Evolutionary conservation across 2,329 filamentous ascomycete species (phyloP).

Genomic region (Monilinia polystroma): DNA sequence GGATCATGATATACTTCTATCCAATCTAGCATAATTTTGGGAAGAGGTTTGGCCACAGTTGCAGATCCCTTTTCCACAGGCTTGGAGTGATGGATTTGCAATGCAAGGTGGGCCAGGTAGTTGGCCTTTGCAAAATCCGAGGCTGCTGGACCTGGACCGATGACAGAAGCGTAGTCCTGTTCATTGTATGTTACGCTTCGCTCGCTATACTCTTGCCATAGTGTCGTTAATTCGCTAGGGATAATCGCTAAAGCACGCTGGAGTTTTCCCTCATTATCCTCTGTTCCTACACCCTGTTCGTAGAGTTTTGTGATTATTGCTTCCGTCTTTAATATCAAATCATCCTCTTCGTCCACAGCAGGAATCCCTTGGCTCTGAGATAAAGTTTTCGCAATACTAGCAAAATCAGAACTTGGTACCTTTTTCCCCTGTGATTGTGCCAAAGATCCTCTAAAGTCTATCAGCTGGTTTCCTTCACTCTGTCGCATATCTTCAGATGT

Average conservation of each 20-base stretch:
- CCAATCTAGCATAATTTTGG: constrained; percentile 81
- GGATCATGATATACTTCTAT: constrained; percentile 72
- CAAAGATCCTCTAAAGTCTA: constrained; percentile 28
- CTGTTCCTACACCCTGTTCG: constrained; percentile 56
- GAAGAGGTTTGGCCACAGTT: constrained; percentile 54
- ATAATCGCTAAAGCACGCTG: constrained; percentile 56
- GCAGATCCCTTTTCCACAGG: constrained; percentile 33
- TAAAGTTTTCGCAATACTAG: constrained; percentile 69
- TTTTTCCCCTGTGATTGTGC: constrained; percentile 23
- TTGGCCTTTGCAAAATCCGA: constrained; percentile 71
- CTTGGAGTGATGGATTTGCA: constrained; percentile 74
- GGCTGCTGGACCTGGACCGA: constrained; percentile 63
- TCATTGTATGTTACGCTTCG: constrained; percentile 50
- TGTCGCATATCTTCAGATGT: constrained; percentile 27
- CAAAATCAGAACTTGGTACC: constrained; percentile 46
- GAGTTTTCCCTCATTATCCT: constrained; percentile 56
- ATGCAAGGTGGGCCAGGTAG: constrained; percentile 73
- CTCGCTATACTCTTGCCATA: constrained; percentile 54
- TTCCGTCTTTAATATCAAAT: constrained; percentile 75
- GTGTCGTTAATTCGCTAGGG: constrained; percentile 50
- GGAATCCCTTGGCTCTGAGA: constrained; percentile 59
- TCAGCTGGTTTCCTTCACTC: constrained; percentile 25
- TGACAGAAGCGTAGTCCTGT: constrained; percentile 57
- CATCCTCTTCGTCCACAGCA: constrained; percentile 64
- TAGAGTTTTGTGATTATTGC: constrained; percentile 65